Conservation (phyloP, 176 grass and related monocot species). For the Triticum monococcum region DNA sequence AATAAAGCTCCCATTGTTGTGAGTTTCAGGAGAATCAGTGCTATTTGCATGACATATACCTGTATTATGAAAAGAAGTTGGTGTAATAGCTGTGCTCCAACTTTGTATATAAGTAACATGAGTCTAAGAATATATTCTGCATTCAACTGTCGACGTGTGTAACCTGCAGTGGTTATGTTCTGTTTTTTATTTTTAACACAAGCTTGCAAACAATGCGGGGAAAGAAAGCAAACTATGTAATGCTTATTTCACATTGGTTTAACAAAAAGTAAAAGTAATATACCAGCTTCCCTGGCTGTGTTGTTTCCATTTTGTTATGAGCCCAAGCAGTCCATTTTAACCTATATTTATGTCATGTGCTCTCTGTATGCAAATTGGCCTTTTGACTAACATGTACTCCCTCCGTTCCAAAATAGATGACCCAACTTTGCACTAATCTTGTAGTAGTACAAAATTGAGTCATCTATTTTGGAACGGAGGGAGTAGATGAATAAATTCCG, state of each 20-base stretch:
- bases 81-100: background rate
- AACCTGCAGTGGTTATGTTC: background rate
- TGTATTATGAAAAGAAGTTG: constrained; percentile 1
- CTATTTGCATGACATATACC: background rate
- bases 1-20: constrained; percentile 12
- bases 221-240: background rate
- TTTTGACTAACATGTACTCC: background rate
- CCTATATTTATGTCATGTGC: background rate
- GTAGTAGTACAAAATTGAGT: no score
- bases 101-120: background rate
- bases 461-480: no score
- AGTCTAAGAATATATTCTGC: background rate
- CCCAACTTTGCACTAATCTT: no score
- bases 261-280: background rate
- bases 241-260: background rate
- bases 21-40: background rate
- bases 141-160: background rate
- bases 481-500: constrained; percentile 28
- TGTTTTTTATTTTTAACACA: background rate
- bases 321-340: background rate
- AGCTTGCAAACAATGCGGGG: background rate
- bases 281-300: background rate
- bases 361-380: constrained; percentile 21
- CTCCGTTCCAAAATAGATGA: no score
- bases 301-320: background rate